phyloP scores from a whole-genome alignment of 176 grass and related monocot species.

The Lolium multiflorum region DNA sequence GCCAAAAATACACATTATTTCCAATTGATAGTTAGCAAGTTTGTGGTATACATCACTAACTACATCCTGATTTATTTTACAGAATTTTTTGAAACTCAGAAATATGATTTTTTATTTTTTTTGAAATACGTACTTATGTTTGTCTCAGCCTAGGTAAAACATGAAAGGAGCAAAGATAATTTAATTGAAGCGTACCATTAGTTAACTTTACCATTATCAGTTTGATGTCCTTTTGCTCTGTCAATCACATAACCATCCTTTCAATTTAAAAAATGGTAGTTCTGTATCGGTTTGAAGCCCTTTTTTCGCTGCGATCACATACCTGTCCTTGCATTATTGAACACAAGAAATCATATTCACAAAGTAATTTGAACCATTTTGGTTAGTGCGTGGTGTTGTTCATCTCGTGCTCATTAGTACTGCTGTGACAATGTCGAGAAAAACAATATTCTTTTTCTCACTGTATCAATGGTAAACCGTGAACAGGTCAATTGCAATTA shows the following conservation, averaged over 20 bases:
- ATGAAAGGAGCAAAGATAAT: background rate
- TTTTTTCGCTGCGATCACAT: slow-evolving; percentile 8
- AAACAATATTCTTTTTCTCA: slow-evolving; percentile 38
- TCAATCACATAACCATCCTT: slow-evolving; percentile 18
- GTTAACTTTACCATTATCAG: background rate
- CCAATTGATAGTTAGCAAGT: no score
- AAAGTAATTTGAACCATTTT: slow-evolving; percentile 29
- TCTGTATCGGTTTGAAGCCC: background rate
- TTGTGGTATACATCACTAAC: no score
- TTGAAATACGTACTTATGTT: background rate
- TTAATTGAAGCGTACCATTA: slow-evolving; percentile 13
- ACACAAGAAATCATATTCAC: background rate
- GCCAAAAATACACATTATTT: no score
- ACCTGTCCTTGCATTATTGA: background rate
- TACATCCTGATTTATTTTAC: no score
- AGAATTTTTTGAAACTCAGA: no score
- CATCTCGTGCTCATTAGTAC: slow-evolving; percentile 6
- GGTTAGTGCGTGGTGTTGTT: background rate
- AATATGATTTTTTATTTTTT: no score
- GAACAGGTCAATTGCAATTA: slow-evolving; percentile 45
- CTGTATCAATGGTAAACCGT: slow-evolving; percentile 6
- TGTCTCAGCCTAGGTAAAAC: background rate
- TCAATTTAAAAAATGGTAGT: background rate
- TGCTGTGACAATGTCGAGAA: slow-evolving; percentile 10
- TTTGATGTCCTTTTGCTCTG: slow-evolving; percentile 7